Conservation (phyloP, 2,329 filamentous ascomycete species). For the Talaromyces sp. region DNA sequence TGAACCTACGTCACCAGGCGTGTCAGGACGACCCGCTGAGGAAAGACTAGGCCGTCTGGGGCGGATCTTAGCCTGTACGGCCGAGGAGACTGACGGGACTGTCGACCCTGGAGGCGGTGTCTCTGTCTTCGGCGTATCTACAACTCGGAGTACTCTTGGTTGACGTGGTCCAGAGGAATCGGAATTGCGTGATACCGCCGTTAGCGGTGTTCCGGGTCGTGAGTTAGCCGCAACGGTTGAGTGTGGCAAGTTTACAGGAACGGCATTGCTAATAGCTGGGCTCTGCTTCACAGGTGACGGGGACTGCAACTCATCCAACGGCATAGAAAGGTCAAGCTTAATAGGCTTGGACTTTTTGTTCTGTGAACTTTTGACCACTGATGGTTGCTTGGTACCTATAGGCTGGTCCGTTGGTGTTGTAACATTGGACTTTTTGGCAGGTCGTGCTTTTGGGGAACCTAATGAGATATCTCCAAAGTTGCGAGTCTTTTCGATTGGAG, state of each 20-base stretch:
- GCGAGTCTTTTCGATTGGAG: constrained; percentile 23
- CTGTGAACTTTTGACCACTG: constrained; percentile 14
- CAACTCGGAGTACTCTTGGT: constrained; percentile 52
- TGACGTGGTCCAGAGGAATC: constrained; percentile 37
- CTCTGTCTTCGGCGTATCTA: constrained; percentile 53
- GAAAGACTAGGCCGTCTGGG: constrained; percentile 43
- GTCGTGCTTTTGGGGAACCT: constrained; percentile 37
- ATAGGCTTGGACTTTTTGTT: constrained; percentile 29
- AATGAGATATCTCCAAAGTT: constrained; percentile 37
- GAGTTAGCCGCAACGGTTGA: constrained; percentile 28
- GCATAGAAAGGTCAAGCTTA: constrained; percentile 29
- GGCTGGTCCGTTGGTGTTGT: constrained; percentile 18
- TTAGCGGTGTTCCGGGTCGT: constrained; percentile 46
- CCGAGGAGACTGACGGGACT: constrained; percentile 29
- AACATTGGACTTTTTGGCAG: constrained; percentile 25
- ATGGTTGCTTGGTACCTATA: constrained; percentile 11
- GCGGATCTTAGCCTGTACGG: constrained; percentile 27
- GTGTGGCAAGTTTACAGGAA: constrained; percentile 17
- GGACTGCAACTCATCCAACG: constrained; percentile 17
- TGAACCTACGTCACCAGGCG: constrained; percentile 55
- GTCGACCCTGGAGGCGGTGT: constrained; percentile 28
- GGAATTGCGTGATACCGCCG: constrained; percentile 32
- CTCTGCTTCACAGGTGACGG: constrained; percentile 23
- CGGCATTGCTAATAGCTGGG: constrained; percentile 18
- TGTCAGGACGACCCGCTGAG: constrained; percentile 55